Evolutionary conservation across 78 protist species (phyloP).

Genomic region (Parvularia atlantis): DNA sequence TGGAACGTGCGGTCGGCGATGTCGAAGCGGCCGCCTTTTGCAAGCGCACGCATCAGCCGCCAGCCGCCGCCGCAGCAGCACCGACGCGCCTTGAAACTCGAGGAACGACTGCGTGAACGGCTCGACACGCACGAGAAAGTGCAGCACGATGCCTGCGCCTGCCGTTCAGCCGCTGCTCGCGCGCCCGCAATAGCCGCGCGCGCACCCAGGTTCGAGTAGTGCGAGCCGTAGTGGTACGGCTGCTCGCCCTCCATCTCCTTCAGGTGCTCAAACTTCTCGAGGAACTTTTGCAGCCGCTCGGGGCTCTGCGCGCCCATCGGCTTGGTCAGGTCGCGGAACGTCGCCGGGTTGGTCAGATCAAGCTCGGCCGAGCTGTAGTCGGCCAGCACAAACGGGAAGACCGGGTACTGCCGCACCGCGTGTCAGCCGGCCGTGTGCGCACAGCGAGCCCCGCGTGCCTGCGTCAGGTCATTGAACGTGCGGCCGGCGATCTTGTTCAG

Average conservation of each 20-base stretch:
- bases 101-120: slow-evolving; percentile 64
- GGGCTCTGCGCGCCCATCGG: slow-evolving; percentile 76
- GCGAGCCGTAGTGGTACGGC: slow-evolving; percentile 75
- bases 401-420: slow-evolving; percentile 95
- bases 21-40: slow-evolving; percentile 83
- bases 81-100: slow-evolving; percentile 70
- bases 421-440: too few relatives aligned
- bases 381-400: slow-evolving; percentile 65
- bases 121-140: slow-evolving; percentile 67
- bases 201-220: slow-evolving; percentile 67
- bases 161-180: too few relatives aligned
- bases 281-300: slow-evolving; percentile 29
- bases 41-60: too few relatives aligned
- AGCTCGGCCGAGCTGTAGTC: slow-evolving; percentile 43
- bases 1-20: slow-evolving; percentile 78
- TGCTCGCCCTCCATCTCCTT: neutral
- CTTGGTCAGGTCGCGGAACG: slow-evolving; percentile 64
- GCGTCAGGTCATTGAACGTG: slow-evolving; percentile 77
- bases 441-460: too few relatives aligned
- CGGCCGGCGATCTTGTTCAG: slow-evolving; percentile 89
- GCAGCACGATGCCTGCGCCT: slow-evolving; percentile 54
- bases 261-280: slow-evolving; percentile 11
- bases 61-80: too few relatives aligned
- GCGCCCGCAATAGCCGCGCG: too few relatives aligned
- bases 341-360: slow-evolving; percentile 46